These are phyloP conservation scores for Paecilomyces sp. DNA, from an alignment of 2,329 filamentous ascomycete genomes.

Conservation along the genomic window DNA sequence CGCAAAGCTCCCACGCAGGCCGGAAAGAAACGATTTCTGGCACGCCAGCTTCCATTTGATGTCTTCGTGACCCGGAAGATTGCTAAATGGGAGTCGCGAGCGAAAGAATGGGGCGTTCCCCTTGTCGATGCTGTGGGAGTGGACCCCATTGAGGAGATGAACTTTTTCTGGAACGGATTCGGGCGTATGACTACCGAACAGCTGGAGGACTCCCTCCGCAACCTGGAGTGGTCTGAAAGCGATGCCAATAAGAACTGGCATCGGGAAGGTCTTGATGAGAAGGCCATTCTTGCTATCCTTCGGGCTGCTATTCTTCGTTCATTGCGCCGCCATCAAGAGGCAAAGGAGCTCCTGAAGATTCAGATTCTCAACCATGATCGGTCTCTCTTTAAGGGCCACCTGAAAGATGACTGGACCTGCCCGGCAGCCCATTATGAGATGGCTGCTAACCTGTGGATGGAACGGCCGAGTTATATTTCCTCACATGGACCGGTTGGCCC, in stretches of 20 bases:
- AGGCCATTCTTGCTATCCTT: constrained; percentile 60
- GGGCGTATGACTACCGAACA: constrained; percentile 67
- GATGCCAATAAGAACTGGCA: constrained; percentile 49
- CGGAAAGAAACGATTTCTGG: constrained; percentile 86
- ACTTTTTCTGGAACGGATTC: constrained; percentile 85
- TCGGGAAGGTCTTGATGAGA: constrained; percentile 51
- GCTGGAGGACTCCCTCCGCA: constrained; percentile 55
- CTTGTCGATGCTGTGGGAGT: constrained; percentile 75
- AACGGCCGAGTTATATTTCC: constrained; percentile 40
- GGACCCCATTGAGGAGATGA: constrained; percentile 81
- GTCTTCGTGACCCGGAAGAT: constrained; percentile 77
- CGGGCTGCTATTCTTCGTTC: constrained; percentile 60
- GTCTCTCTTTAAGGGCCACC: constrained; percentile 43
- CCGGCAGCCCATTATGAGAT: constrained; percentile 82
- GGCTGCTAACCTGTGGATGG: constrained; percentile 72
- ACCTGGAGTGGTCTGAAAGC: constrained; percentile 62
- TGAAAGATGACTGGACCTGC: constrained; percentile 54
- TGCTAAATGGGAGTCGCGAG: constrained; percentile 76
- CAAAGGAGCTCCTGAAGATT: constrained; percentile 55
- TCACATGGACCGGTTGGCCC: constrained; percentile 16
- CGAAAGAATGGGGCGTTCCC: constrained; percentile 58
- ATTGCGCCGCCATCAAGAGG: constrained; percentile 56
- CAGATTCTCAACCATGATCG: constrained; percentile 56
- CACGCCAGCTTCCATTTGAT: constrained; percentile 82
- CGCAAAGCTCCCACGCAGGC: constrained; percentile 64